phyloP scores from a whole-genome alignment of 306 rosid genomes.

The Morella rubra region DNA sequence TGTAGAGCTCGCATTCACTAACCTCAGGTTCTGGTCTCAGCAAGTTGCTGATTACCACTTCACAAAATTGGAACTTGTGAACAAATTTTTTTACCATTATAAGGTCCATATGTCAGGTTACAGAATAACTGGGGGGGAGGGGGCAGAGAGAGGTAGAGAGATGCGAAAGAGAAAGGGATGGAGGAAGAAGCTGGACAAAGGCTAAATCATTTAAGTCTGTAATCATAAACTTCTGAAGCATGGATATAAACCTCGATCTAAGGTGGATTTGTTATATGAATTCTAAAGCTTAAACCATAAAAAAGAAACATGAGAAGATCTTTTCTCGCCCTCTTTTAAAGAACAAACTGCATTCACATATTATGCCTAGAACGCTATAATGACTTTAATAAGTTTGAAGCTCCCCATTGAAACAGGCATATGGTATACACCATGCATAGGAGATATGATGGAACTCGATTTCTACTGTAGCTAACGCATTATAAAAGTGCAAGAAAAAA shows the following conservation, averaged over 20 bases:
- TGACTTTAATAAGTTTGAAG: background rate
- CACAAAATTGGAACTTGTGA: background rate
- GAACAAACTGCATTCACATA: background rate
- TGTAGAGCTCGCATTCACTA: background rate
- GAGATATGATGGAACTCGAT: background rate
- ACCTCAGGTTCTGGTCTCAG: background rate
- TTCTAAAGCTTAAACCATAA: background rate
- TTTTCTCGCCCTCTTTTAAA: background rate
- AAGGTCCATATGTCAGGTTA: background rate
- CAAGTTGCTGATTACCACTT: background rate
- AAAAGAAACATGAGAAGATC: background rate
- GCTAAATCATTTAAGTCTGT: background rate
- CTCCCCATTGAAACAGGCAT: background rate
- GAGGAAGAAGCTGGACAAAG: too few relatives aligned
- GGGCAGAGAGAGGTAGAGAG: background rate
- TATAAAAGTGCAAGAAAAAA: constrained; percentile 14
- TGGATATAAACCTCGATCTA: background rate
- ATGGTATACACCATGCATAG: background rate
- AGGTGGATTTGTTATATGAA: background rate
- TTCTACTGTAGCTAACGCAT: constrained; percentile 12
- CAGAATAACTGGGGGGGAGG: background rate
- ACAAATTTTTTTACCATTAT: background rate
- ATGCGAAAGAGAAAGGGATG: background rate
- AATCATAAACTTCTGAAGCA: background rate
- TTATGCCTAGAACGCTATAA: background rate